phyloP scores from a whole-genome alignment of 805 yeast genomes.

The Lipomyces oligophaga region DNA sequence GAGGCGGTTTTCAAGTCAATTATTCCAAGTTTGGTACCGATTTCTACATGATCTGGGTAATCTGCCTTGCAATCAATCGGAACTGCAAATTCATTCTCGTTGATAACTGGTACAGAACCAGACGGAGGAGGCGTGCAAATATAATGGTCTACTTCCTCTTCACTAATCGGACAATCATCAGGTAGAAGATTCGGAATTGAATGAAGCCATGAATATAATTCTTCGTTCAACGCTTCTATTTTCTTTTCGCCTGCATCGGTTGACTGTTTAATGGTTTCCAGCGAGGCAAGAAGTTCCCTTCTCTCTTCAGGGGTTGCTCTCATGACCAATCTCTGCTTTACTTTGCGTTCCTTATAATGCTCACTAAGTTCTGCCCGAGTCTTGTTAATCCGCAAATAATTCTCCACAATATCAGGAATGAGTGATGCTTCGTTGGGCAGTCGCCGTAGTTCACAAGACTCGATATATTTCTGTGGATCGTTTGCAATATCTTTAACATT shows the following conservation, averaged over 20 bases:
- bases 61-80: slow-evolving; percentile 7
- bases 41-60: slow-evolving; percentile 60
- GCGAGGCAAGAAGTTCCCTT: background rate
- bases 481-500: slow-evolving; percentile 14
- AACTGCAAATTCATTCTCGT: slow-evolving; percentile 2
- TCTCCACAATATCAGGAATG: slow-evolving; percentile 12
- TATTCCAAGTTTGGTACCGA: slow-evolving; percentile 64
- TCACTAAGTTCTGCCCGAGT: slow-evolving; percentile 7
- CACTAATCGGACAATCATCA: slow-evolving; percentile 10
- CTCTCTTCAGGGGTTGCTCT: slow-evolving; percentile 2
- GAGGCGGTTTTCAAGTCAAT: slow-evolving; percentile 73
- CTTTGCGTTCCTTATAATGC: slow-evolving; percentile 14
- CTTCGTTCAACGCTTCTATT: slow-evolving; percentile 4
- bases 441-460: slow-evolving; percentile 17
- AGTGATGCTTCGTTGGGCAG: slow-evolving; percentile 15
- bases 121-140: slow-evolving; percentile 12
- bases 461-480: slow-evolving; percentile 12
- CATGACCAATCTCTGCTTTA: slow-evolving; percentile 1
- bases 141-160: slow-evolving; percentile 19
- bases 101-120: background rate
- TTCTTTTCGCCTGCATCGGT: slow-evolving; percentile 5
- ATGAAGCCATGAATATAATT: slow-evolving; percentile 14
- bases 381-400: slow-evolving; percentile 8
- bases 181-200: slow-evolving; percentile 22
- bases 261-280: slow-evolving; percentile 12